Conservation (phyloP, 208 protist genomes). For the Wallacemonas sp. region DNA sequence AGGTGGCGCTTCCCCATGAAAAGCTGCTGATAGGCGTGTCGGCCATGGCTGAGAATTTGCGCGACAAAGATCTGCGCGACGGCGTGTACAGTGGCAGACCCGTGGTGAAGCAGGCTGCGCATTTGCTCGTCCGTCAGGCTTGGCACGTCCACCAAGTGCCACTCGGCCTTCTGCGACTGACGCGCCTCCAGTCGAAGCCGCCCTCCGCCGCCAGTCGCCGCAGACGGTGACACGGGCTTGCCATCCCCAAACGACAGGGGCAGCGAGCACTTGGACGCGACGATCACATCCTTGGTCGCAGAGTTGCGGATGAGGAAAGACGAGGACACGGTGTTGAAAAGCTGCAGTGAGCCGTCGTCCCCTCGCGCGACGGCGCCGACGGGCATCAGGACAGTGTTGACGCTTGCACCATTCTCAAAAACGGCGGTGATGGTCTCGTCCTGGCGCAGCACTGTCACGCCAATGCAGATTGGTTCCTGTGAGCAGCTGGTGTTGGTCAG, state of each 20-base stretch:
- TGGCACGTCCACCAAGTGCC: slow-evolving; percentile 39
- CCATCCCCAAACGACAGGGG: slow-evolving; percentile 39
- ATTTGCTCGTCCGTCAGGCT: slow-evolving; percentile 41
- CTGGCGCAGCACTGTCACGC: slow-evolving; percentile 44
- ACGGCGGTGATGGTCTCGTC: slow-evolving; percentile 50
- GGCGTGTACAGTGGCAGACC: slow-evolving; percentile 41
- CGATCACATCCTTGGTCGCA: slow-evolving; percentile 41
- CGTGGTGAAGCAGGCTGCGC: slow-evolving; percentile 39
- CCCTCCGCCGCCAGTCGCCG: slow-evolving; percentile 17
- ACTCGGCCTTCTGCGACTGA: slow-evolving; percentile 33
- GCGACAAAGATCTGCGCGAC: slow-evolving; percentile 58
- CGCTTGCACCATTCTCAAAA: background rate
- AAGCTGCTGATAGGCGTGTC: slow-evolving; percentile 34
- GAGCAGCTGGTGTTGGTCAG: slow-evolving; percentile 68
- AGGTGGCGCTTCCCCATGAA: slow-evolving; percentile 29
- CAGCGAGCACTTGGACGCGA: slow-evolving; percentile 37
- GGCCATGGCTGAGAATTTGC: slow-evolving; percentile 35
- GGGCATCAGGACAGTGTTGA: slow-evolving; percentile 30
- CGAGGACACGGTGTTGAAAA: slow-evolving; percentile 30
- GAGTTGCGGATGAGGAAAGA: slow-evolving; percentile 41
- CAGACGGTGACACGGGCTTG: slow-evolving; percentile 11
- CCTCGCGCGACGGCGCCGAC: slow-evolving; percentile 37
- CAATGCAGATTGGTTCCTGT: slow-evolving; percentile 56
- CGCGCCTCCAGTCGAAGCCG: slow-evolving; percentile 33
- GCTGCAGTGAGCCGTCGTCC: slow-evolving; percentile 36